Conservation (phyloP, 495 filamentous ascomycete genomes). For the Apiosordaria backusii region DNA sequence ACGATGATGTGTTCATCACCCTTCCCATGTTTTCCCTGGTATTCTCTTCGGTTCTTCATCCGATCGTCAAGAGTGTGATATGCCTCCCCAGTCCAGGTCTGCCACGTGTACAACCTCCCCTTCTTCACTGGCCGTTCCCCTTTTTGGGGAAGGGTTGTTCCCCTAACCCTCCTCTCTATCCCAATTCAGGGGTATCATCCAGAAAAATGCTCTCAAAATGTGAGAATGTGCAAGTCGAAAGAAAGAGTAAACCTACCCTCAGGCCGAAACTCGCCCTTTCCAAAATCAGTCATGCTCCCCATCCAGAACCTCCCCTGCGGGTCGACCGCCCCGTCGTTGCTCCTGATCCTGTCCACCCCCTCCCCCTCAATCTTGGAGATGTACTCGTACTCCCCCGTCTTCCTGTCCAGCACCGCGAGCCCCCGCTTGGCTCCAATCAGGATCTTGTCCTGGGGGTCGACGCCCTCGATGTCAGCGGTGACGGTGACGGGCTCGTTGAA, state of each 20-base stretch:
- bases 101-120: constrained; percentile 20
- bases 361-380: constrained; percentile 42
- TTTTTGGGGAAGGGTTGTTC: not conserved
- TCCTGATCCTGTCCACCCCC: constrained; percentile 50
- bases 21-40: not conserved
- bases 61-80: not conserved
- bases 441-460: constrained; percentile 59
- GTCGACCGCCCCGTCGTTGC: constrained; percentile 83
- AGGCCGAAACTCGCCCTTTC: constrained; percentile 45
- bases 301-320: constrained; percentile 81
- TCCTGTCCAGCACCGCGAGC: constrained; percentile 68
- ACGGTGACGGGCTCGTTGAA: constrained; percentile 69
- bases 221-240: not conserved
- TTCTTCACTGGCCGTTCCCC: constrained; percentile 2
- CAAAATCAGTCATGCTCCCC: constrained; percentile 82
- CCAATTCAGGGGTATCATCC: not conserved
- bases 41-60: not conserved
- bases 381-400: constrained; percentile 56
- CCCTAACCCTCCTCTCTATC: not conserved
- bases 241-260: constrained; percentile 45
- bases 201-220: not conserved
- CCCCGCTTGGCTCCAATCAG: constrained; percentile 79
- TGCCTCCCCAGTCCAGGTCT: not conserved
- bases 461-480: constrained; percentile 76
- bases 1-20: not conserved